Evolutionary conservation across 2,329 filamentous ascomycete genomes (phyloP).

Genomic region (Zymoseptoria crescenta): DNA sequence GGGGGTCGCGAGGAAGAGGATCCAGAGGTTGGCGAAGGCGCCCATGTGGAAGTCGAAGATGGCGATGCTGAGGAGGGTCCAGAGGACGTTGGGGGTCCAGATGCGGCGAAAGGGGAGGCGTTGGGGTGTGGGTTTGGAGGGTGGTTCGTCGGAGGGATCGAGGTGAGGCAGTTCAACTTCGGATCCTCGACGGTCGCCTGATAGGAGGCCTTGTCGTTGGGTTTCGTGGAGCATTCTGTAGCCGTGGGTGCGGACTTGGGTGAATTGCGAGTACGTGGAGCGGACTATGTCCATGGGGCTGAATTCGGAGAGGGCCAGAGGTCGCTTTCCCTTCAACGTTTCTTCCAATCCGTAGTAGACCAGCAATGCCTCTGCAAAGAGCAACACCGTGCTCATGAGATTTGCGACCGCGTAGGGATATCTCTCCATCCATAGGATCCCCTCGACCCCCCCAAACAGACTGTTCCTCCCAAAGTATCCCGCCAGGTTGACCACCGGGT

Average conservation of each 20-base stretch:
- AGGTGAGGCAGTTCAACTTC: constrained; percentile 30
- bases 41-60: constrained; percentile 67
- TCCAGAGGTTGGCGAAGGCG: constrained; percentile 69
- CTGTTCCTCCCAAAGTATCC: constrained; percentile 50
- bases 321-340: constrained; percentile 30
- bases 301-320: constrained; percentile 18
- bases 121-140: constrained; percentile 33
- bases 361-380: constrained; percentile 45
- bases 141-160: constrained; percentile 25
- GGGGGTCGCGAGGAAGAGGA: constrained; percentile 67
- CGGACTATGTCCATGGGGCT: constrained; percentile 19
- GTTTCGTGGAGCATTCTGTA: constrained; percentile 22
- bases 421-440: constrained; percentile 51
- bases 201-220: constrained; percentile 27
- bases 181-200: constrained; percentile 21
- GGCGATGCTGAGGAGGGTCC: constrained; percentile 54
- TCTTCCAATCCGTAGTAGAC: constrained; percentile 56
- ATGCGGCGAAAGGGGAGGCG: constrained; percentile 43
- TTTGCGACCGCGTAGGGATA: constrained; percentile 60
- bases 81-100: constrained; percentile 48
- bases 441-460: constrained; percentile 44
- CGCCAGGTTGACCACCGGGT: constrained; percentile 51
- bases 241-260: constrained; percentile 21
- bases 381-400: constrained; percentile 50
- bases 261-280: constrained; percentile 12